Conservation (phyloP, 495 filamentous ascomycete species). For the Neurospora sublineolata region DNA sequence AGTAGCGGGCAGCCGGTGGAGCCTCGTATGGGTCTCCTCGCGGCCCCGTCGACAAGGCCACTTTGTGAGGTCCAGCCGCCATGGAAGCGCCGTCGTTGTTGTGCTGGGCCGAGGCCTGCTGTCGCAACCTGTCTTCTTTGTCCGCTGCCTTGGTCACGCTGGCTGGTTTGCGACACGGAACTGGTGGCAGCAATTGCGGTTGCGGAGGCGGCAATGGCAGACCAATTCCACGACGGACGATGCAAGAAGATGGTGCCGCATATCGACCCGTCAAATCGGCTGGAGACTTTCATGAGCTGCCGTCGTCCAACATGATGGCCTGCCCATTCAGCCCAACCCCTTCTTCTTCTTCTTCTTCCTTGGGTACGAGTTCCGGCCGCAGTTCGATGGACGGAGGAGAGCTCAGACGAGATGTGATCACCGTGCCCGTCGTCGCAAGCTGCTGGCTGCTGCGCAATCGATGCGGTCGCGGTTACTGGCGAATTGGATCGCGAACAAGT, state of each 20-base stretch:
- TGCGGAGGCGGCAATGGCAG: constrained; percentile 6
- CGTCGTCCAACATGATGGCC: constrained; percentile 34
- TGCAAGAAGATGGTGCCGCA: constrained; percentile 35
- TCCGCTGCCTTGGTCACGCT: background rate
- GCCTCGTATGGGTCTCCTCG: background rate
- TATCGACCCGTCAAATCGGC: constrained; percentile 41
- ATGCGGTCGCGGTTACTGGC: background rate
- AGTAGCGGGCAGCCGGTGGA: constrained; percentile 4
- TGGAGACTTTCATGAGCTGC: constrained; percentile 41
- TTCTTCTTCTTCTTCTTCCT: too few species aligned
- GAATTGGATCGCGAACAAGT: background rate
- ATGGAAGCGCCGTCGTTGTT: background rate
- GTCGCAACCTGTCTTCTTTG: background rate
- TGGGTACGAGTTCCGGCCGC: background rate
- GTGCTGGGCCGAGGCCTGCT: background rate
- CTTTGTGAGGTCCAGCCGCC: background rate
- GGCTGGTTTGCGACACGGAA: background rate
- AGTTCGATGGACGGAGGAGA: background rate
- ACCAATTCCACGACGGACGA: constrained; percentile 26
- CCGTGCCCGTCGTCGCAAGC: background rate
- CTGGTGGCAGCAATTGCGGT: background rate
- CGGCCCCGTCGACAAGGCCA: background rate
- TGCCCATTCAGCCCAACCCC: constrained; percentile 26
- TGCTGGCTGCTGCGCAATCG: background rate
- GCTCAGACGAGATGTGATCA: background rate